Evolutionary conservation across 2,329 filamentous ascomycete genomes (phyloP).

Genomic region (Plenodomus tracheiphilus): DNA sequence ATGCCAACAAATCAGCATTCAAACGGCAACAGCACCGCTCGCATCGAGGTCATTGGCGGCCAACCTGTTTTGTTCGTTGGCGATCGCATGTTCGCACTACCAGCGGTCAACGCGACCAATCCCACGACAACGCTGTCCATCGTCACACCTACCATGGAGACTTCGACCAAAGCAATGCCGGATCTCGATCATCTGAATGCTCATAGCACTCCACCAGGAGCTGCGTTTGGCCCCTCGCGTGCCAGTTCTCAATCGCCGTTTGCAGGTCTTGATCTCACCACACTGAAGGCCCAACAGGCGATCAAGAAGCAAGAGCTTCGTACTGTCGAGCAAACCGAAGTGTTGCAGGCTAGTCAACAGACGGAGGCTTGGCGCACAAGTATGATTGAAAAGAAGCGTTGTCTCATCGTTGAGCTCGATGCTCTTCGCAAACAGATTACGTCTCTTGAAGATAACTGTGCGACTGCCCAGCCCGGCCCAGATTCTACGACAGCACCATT

Average conservation of each 20-base stretch:
- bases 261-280: constrained; percentile 26
- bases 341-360: constrained; percentile 38
- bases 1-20: constrained; percentile 30
- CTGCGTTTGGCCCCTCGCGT: constrained; percentile 15
- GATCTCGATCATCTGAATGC: constrained; percentile 13
- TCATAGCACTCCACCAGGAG: constrained; percentile 14
- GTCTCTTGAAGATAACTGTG: constrained; percentile 24
- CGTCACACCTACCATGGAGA: constrained; percentile 11
- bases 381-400: constrained; percentile 43
- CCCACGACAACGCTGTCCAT: constrained; percentile 13
- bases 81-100: constrained; percentile 37
- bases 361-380: constrained; percentile 36
- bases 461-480: constrained; percentile 8
- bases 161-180: constrained; percentile 14
- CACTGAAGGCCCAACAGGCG: constrained; percentile 32
- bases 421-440: constrained; percentile 40
- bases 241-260: constrained; percentile 25
- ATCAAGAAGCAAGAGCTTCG: constrained; percentile 41
- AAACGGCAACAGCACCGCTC: constrained; percentile 23
- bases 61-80: constrained; percentile 38
- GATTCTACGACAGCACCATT: constrained; percentile 22
- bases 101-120: constrained; percentile 23
- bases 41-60: constrained; percentile 35
- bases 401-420: constrained; percentile 42
- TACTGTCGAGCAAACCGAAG: constrained; percentile 42